Base-by-base conservation (phyloP, 768 basidiomycete species). In the Leccinum boreale region DNA sequence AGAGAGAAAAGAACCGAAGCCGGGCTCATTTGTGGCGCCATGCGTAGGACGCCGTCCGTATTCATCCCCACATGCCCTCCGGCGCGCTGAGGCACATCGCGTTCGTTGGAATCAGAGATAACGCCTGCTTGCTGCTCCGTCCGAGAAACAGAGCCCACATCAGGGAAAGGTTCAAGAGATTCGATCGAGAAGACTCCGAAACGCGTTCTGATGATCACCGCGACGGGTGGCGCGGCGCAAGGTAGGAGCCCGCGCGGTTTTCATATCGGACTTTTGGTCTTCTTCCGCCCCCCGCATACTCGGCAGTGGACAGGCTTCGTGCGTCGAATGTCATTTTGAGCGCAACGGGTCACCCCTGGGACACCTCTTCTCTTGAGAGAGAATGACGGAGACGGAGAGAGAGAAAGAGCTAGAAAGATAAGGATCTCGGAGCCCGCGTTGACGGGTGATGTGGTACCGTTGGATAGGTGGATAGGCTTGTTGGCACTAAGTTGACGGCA, bases 401-500 rank as follows among this genome's bases (percentile, higher is more conserved):
- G 7, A 24, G 26, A 28, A 7, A 26, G 47, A 26, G 47, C 24
- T 24, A 28, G 24, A 49, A 28, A 49, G 23, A 12, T 19, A 24
- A 8, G 44, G 42, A 39, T 39, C 21, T 23, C 17, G 11, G 23
- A 9, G 47, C 17, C 26, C 12, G 24, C 11, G 33, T 19, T 29
- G 35, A 23, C 6, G 35, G 35, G 28, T 39, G 57, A 58, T 39
- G 48, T 60, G 26, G 45, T 33, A 39, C 17, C 23, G 11, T 7
- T 12, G 15, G 55, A 50, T 56, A 50, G 48, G 48, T 46, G 14
- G 45, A 51, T 63, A 50, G 26, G 35, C 7, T 44, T 19, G 36
- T 28, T 44, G 6, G 47, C 15, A 19, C 19, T 21, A 28, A 28
- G 28, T 21, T 19, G 36, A 39, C 36, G 36, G 36, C 17, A 39